Evolutionary conservation across 163 green algal species (phyloP).

Genomic region (Chlamydomonas reinhardtii): DNA sequence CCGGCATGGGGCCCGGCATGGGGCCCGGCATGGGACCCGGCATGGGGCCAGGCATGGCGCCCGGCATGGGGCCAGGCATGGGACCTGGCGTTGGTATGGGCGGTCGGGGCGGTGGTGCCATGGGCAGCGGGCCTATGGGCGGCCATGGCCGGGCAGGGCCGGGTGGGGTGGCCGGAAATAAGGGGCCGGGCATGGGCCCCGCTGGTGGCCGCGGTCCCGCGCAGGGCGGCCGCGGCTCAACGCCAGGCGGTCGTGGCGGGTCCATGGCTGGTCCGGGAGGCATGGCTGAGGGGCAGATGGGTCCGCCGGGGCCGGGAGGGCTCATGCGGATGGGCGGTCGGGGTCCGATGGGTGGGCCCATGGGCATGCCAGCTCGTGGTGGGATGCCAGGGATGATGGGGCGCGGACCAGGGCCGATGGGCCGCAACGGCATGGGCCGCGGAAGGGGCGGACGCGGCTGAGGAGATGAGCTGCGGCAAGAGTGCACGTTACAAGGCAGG

Average conservation of each 20-base stretch:
- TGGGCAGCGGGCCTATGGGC: neutral
- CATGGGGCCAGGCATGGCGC: neutral
- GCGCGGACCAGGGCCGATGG: neutral
- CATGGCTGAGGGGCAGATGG: neutral
- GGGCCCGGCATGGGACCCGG: neutral
- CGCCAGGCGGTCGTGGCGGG: too few species aligned
- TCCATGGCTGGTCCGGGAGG: neutral
- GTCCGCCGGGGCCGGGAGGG: neutral
- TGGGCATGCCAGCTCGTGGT: neutral
- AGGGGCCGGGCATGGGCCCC: neutral
- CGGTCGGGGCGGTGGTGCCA: too few species aligned
- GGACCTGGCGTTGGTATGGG: neutral
- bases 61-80: neutral
- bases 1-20: neutral
- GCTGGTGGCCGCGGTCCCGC: too few species aligned
- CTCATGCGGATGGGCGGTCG: conserved; percentile 5
- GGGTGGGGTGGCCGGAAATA: neutral
- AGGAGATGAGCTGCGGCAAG: neutral
- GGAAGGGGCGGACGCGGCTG: neutral
- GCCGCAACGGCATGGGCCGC: neutral
- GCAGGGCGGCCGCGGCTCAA: neutral
- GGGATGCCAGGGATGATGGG: neutral
- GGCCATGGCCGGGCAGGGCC: neutral
- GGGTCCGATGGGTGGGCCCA: neutral
- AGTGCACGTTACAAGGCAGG: too few species aligned